These are phyloP conservation scores for Gymnopilus dilepis DNA, from an alignment of 768 basidiomycete genomes.

Conservation along the genomic window DNA sequence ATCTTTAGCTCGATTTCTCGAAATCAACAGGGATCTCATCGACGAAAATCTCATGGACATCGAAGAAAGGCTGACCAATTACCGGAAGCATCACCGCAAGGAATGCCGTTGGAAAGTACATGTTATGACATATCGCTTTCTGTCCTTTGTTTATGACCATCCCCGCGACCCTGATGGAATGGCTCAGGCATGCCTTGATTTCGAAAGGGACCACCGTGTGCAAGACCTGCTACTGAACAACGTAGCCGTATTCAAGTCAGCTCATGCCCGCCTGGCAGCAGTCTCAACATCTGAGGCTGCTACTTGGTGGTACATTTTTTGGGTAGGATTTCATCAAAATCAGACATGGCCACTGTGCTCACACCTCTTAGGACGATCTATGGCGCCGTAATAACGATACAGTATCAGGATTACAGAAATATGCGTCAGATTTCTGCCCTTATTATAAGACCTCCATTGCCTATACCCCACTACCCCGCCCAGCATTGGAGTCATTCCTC, in stretches of 20 bases:
- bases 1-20: conserved; percentile 65
- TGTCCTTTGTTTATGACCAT: conserved; percentile 62
- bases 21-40: conserved; percentile 59
- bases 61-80: conserved; percentile 52
- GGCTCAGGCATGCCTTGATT: conserved; percentile 47
- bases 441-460: conserved; percentile 75
- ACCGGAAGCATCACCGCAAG: conserved; percentile 54
- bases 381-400: conserved; percentile 74
- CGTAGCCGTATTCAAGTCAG: conserved; percentile 49
- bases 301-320: conserved; percentile 83
- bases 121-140: conserved; percentile 66
- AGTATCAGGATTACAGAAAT: conserved; percentile 50
- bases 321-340: conserved; percentile 51
- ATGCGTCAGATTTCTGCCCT: conserved; percentile 70
- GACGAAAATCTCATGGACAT: conserved; percentile 45
- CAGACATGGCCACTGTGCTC: background rate
- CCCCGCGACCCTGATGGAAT: conserved; percentile 52
- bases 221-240: conserved; percentile 52
- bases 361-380: conserved; percentile 63
- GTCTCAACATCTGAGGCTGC: conserved; percentile 54
- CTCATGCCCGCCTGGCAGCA: conserved; percentile 57
- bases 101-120: conserved; percentile 57
- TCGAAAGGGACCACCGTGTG: conserved; percentile 62
- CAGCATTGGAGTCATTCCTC: conserved; percentile 68
- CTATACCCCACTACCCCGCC: conserved; percentile 68